Base-by-base conservation (phyloP, 768 basidiomycete genomes). In the Holtermannia corniformis region DNA sequence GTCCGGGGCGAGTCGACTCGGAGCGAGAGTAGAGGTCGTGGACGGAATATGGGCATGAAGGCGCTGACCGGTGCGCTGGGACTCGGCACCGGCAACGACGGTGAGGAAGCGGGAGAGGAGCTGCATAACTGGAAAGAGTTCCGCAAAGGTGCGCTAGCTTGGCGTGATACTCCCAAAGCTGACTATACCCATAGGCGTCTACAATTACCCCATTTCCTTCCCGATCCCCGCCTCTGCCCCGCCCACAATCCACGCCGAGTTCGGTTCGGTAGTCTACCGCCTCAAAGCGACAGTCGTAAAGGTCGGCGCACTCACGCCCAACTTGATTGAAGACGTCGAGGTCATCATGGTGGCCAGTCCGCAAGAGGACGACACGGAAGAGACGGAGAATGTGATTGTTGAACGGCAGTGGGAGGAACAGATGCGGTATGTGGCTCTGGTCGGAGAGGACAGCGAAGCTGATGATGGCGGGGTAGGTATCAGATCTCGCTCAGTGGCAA, bases 191-290 rank as follows among this genome's bases (percentile, higher is more conserved):
- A 26, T 60, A 87, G 91, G 91, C 19, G 85, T 82, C 4, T 96
- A 97, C 69, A 88, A 85, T 16, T 97, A 89, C 72, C 93, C 93
- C 2, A 86, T 99, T 63, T 86, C 86, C 13, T 91, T 96, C 70
- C 77, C 82, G 16, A 82, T 99, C 51, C 88, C 93, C 0, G 76
- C 81, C 4, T 78, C 80, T 54, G 78, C 84, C 2, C 89, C 91
- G 2, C 87, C 93, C 1, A 82, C 83, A 0, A 75, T 92, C 57
- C 76, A 77, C 41, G 83, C 83, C 55, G 80, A 83, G 37, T 85
- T 80, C 59, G 93, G 91, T 7, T 78, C 81, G 2, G 82, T 95
- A 12, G 68, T 68, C 1, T 99, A 95, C 82, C 75, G 76, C 41
- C 78, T 96, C 20, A 85, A 82, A 65, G 92, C 89, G 2, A 79